Base-by-base conservation (phyloP, 2,329 filamentous ascomycete species). In the Neonectria coccinea region DNA sequence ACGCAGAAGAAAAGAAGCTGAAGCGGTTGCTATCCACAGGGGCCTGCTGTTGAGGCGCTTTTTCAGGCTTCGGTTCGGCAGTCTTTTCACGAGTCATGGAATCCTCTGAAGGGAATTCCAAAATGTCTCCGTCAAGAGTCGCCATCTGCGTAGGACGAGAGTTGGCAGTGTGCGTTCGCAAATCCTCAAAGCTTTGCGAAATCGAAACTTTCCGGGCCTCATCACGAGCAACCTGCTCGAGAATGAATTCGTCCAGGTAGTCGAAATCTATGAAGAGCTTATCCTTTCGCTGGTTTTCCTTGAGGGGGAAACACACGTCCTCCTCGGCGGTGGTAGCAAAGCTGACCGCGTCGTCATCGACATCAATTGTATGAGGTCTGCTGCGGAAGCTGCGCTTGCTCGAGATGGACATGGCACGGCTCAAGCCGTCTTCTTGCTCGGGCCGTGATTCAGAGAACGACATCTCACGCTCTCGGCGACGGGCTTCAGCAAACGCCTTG, bases 1-100 rank as follows among this genome's bases (percentile, higher is more conserved):
- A 91, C 59, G 96, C 93, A 0, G 96, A 97, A 0, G 94, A 97
- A 80, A 99, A 99, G 81, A 98, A 97, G 67, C 94, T 96, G 82
- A 97, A 98, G 5, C 95, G 89, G 76, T 94, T 96, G 33, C 88
- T 86, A 63, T 93, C 90, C 51, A 85, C 77, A 3, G 72, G 71
- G 14, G 74, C 73, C n/a, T 73, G 77, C 68, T 81, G 81, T 27
- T 83, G 80, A 5, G 78, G 62, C 2, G 62, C 48, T 50, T 56
- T 62, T 41, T 62, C 54, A 18, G 57, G 41, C 10, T 36, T 39
- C 33, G 36, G 20, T 39, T 72, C 77, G 1, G 78, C 67, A 2
- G 67, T 73, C 73, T 89, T 89, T 74, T 89, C 88, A 16, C 76
- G 61, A 70, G 78, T 44, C 44, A 75, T 72, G 1, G 82, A 83